A percentile compares a stretch with the other conserved stretches of the same genome.
Conservation (phyloP, 305 asterid genomes). For the Euphrasia arctica region DNA sequence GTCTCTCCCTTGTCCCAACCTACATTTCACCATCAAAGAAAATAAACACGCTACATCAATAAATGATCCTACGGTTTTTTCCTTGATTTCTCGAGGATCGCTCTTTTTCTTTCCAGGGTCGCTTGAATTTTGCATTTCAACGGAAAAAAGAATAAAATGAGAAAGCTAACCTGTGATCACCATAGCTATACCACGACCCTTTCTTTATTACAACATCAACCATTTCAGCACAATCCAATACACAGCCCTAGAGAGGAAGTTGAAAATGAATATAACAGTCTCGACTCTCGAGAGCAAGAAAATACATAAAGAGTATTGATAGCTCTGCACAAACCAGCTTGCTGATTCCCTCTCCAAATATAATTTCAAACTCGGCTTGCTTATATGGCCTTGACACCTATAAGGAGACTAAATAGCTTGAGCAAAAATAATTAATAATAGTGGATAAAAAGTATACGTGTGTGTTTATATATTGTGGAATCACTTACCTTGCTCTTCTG, state of each 20-base stretch:
- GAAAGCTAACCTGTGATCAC: slow-evolving; percentile 68
- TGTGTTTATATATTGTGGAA: slow-evolving; percentile 1
- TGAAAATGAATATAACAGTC: slow-evolving; percentile 21
- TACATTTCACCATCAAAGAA: slow-evolving; percentile 28
- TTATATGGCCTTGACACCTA: slow-evolving; percentile 99
- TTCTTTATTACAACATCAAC: slow-evolving; percentile 71
- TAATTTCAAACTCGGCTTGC: slow-evolving; percentile 97
- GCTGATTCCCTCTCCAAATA: slow-evolving; percentile 97
- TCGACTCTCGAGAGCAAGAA: slow-evolving; percentile 19
- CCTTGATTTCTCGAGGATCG: too few relatives aligned
- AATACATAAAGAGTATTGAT: slow-evolving; percentile 13
- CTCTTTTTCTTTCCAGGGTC: too few relatives aligned
- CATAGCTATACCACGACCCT: slow-evolving; percentile 97
- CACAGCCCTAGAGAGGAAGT: slow-evolving; percentile 64
- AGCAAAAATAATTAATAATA: slow-evolving; percentile 12
- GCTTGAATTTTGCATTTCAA: slow-evolving; percentile 11
- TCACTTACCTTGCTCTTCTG: slow-evolving; percentile 88
- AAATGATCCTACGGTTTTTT: not conserved
- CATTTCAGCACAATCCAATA: slow-evolving; percentile 90
- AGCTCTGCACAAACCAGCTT: slow-evolving; percentile 59
- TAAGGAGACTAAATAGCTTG: slow-evolving; percentile 23
- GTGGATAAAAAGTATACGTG: slow-evolving; percentile 10
- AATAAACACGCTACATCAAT: not conserved
- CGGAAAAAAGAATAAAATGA: not conserved
- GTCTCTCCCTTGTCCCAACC: slow-evolving; percentile 99